Conservation (phyloP, 78 protist genomes). For the Anaeramoeba flamelloides region DNA sequence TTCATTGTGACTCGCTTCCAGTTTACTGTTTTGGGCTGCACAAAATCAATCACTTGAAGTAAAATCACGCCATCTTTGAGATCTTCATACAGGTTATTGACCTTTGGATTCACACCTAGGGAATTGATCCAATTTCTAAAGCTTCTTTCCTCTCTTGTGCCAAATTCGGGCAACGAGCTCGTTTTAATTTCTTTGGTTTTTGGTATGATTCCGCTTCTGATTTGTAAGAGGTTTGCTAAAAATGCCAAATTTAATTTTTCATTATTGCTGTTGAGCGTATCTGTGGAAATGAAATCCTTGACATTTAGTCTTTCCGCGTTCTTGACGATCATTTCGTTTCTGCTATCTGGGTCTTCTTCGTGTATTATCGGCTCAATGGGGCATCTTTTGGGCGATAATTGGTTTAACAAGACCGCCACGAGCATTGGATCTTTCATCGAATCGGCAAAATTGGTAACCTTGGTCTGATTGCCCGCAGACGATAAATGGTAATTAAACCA, state of each 20-base stretch:
- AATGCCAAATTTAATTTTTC: conserved; percentile 74
- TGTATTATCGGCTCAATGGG: too few relatives aligned
- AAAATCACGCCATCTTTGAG: conserved; percentile 60
- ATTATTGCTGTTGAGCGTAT: conserved; percentile 56
- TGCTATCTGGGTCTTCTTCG: conserved; percentile 20
- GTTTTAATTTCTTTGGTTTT: too few relatives aligned
- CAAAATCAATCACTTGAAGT: conserved; percentile 59
- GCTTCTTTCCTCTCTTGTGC: conserved; percentile 73
- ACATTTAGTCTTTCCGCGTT: conserved; percentile 67
- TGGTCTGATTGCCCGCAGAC: too few relatives aligned
- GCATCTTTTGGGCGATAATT: too few relatives aligned
- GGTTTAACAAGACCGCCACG: too few relatives aligned
- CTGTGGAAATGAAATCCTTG: conserved; percentile 46
- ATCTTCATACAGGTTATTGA: conserved; percentile 59
- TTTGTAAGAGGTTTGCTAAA: conserved; percentile 81
- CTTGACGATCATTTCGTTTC: conserved; percentile 57
- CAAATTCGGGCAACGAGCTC: too few relatives aligned
- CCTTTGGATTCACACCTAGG: conserved; percentile 64
- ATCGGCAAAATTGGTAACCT: too few relatives aligned
- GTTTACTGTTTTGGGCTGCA: too few relatives aligned
- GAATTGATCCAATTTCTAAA: conserved; percentile 80
- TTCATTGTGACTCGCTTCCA: too few relatives aligned
- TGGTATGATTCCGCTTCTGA: too few relatives aligned
- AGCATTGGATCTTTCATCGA: too few relatives aligned
- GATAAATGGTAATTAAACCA: too few relatives aligned